Percentiles rank a stretch among this genome's conserved stretches.
Evolutionary conservation across 164 flowering plant genomes (phyloP).

Genomic region (Magnolia sinica): DNA sequence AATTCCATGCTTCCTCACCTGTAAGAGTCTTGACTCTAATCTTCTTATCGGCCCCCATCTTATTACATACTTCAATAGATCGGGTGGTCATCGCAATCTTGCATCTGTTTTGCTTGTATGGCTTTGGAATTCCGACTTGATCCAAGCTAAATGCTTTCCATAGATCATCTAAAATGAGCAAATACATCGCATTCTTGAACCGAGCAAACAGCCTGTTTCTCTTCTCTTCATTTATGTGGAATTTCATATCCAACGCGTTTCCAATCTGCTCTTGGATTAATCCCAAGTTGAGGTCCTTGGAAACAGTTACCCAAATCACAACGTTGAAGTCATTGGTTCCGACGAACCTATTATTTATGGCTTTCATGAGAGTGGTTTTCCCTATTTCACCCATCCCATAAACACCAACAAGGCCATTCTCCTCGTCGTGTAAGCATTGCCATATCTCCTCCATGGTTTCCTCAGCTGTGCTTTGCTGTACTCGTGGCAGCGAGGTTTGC

Average conservation of each 20-base stretch:
- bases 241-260: not conserved
- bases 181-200: not conserved
- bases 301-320: conserved; percentile 2
- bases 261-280: not conserved
- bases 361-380: conserved; percentile 4
- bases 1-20: not conserved
- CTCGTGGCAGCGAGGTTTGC: not conserved
- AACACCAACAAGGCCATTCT: not conserved
- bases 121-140: conserved; percentile 3
- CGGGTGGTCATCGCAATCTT: not conserved
- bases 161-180: conserved; percentile 8
- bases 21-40: not conserved
- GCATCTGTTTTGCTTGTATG: not conserved
- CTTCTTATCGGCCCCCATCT: conserved; percentile 6
- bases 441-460: conserved; percentile 1
- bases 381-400: conserved; percentile 8
- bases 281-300: not conserved
- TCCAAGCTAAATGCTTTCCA: not conserved
- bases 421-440: not conserved
- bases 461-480: not conserved
- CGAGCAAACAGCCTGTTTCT: conserved; percentile 4
- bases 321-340: not conserved
- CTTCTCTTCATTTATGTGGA: not conserved
- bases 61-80: not conserved
- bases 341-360: not conserved